Evolutionary conservation across 1,284 basidiomycete species (phyloP), one percentile per base, ranked within the genome.

Genomic region (Vanrija humicola): DNA sequence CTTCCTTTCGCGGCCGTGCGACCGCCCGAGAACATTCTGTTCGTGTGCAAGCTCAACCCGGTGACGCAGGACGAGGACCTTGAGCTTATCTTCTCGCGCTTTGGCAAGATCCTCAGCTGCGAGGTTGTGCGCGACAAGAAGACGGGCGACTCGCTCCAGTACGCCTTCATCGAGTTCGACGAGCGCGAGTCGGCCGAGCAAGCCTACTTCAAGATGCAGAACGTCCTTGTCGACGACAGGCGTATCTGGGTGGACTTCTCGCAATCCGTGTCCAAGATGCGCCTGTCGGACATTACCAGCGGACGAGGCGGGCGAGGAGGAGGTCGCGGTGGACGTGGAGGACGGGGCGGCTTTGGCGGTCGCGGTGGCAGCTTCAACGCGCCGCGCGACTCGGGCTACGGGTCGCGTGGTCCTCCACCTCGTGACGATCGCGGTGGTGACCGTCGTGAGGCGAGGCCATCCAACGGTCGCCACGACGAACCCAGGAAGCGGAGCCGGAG

Each of bases 131-230:
- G 90, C 51, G 95, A 98, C 74, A 94, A 93, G 74, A 89, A 87
- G 76, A 94, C 92, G 6, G 94, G 95, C 0, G 96, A 98, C 75
- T 91, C 88, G 43, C 77, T 99, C 58, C 95, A 98, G 73, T 99
- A 98, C 73, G 95, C 96, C 1, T 98, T 99, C 70, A 93, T 99
- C 68, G 96, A 98, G 77, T 99, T 97, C 77, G 93, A 96, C 72
- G 88, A 89, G 73, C 80, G 86, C 46, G 89, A 92, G 56, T 87
- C 92, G 43, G 94, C 95, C 1, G 95, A 98, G 73, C 86, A 92
- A 86, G 95, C 92, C 15, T 99, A 98, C 76, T 94, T 97, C 80
- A 98, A 98, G 77, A 99, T 99, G 95, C 95, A 98, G 75, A 98
- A 97, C 68, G 95, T 98, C 0, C 80, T 99, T 8, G 89, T 99